Conservation (phyloP, 345 rosid genomes). For the Moricandia arvensis region DNA sequence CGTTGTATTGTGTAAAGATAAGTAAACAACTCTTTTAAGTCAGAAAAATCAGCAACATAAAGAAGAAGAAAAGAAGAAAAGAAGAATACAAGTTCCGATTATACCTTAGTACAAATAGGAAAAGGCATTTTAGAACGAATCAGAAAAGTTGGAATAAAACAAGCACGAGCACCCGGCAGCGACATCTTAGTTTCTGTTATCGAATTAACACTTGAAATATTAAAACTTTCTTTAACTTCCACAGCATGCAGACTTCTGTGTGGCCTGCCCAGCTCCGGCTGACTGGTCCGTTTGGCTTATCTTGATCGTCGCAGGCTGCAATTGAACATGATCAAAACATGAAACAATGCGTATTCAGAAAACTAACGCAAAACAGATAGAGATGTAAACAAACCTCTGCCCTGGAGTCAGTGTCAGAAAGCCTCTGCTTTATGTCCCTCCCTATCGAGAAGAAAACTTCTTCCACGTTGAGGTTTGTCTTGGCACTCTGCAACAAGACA, state of each 20-base stretch:
- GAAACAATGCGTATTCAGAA: not conserved
- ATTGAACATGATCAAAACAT: not conserved
- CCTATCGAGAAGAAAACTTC: slow-evolving; percentile 94
- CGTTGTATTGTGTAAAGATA: not conserved
- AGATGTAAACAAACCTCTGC: slow-evolving; percentile 57
- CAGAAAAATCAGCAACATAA: not conserved
- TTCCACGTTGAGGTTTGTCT: slow-evolving; percentile 93
- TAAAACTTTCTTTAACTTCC: slow-evolving; percentile 24
- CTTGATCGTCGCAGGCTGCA: slow-evolving; percentile 40
- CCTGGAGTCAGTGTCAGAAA: slow-evolving; percentile 72
- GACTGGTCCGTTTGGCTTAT: slow-evolving; percentile 40
- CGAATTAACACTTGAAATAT: not conserved
- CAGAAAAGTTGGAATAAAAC: slow-evolving; percentile 15
- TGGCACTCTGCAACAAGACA: slow-evolving; percentile 73
- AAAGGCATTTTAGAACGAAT: slow-evolving; percentile 17
- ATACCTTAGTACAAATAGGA: not conserved
- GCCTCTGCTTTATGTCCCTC: slow-evolving; percentile 92
- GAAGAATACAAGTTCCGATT: not conserved
- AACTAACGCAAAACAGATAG: not conserved
- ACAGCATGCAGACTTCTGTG: slow-evolving; percentile 40
- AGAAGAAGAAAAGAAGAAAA: not conserved
- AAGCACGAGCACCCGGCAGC: slow-evolving; percentile 19
- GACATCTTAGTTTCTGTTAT: slow-evolving; percentile 11
- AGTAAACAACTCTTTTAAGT: not conserved
- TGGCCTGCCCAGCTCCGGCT: slow-evolving; percentile 37